Evolutionary conservation across 2,329 filamentous ascomycete genomes (phyloP).

Genomic region (Xylariaceae sp.): DNA sequence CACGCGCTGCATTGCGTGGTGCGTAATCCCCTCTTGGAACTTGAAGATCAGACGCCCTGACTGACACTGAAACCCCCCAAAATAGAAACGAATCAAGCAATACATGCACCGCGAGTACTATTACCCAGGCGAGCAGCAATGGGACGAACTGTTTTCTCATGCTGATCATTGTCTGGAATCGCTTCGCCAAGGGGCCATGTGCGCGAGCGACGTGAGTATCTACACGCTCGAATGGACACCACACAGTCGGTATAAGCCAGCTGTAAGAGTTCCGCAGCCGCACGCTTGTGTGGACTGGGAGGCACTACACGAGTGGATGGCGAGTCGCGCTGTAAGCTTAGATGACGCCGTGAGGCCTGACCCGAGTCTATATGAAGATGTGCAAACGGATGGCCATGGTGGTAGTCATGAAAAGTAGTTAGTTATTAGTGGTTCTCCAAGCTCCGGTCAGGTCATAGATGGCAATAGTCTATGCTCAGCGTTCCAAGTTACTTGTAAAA

Average conservation of each 20-base stretch:
- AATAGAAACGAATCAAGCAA: slow-evolving; percentile 14
- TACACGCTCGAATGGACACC: slow-evolving; percentile 14
- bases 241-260: slow-evolving; percentile 4
- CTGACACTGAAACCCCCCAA: neutral
- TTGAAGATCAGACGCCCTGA: too few relatives aligned
- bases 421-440: too few relatives aligned
- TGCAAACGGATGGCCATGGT: too few relatives aligned
- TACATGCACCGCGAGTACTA: slow-evolving; percentile 10
- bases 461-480: too few relatives aligned
- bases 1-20: slow-evolving; percentile 12
- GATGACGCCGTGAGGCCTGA: neutral
- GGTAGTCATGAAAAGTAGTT: too few relatives aligned
- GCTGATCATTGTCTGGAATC: slow-evolving; percentile 13
- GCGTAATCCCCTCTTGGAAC: neutral
- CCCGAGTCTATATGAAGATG: neutral
- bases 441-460: too few relatives aligned
- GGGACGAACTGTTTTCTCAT: slow-evolving; percentile 3
- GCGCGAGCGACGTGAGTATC: slow-evolving; percentile 1
- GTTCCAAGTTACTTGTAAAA: too few relatives aligned
- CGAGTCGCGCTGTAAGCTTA: neutral
- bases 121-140: slow-evolving; percentile 2
- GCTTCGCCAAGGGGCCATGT: slow-evolving; percentile 4
- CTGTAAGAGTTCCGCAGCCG: slow-evolving; percentile 4
- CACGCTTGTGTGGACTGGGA: slow-evolving; percentile 12
- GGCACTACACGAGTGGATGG: slow-evolving; percentile 11